Percentiles rank a stretch among this genome's conserved stretches.
Evolutionary conservation across 1,284 basidiomycete species (phyloP).

Genomic region (Leccinum olivaceoglutinosum): DNA sequence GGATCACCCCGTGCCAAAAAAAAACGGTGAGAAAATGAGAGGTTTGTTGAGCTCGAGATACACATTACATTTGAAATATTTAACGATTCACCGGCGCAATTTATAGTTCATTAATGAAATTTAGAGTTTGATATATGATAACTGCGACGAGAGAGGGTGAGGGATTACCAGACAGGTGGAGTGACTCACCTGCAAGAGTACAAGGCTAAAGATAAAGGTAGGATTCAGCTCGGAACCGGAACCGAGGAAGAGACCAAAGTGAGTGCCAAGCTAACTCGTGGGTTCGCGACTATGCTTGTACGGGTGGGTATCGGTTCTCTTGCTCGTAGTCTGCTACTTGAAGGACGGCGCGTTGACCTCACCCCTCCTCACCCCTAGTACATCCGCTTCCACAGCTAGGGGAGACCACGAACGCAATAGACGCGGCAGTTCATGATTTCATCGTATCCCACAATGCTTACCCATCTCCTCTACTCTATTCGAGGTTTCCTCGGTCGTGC

Average conservation of each 20-base stretch:
- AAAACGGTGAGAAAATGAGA: too few species aligned
- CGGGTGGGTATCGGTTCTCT: slow-evolving; percentile 38
- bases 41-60: too few species aligned
- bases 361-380: background rate
- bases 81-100: too few species aligned
- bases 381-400: slow-evolving; percentile 46
- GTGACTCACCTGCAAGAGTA: too few species aligned
- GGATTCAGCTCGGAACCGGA: slow-evolving; percentile 44
- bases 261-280: slow-evolving; percentile 58
- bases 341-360: background rate
- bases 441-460: slow-evolving; percentile 72
- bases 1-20: too few species aligned
- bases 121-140: too few species aligned
- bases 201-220: slow-evolving; percentile 28
- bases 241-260: slow-evolving; percentile 53
- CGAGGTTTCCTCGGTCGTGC: slow-evolving; percentile 77
- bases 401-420: slow-evolving; percentile 70
- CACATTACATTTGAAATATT: too few species aligned
- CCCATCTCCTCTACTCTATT: slow-evolving; percentile 82
- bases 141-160: too few species aligned
- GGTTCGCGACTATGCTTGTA: slow-evolving; percentile 53
- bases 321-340: background rate
- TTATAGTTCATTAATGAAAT: too few species aligned
- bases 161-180: too few species aligned
- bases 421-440: slow-evolving; percentile 64